Base-by-base conservation (phyloP, 306 rosid genomes). In the Quercus gilva region DNA sequence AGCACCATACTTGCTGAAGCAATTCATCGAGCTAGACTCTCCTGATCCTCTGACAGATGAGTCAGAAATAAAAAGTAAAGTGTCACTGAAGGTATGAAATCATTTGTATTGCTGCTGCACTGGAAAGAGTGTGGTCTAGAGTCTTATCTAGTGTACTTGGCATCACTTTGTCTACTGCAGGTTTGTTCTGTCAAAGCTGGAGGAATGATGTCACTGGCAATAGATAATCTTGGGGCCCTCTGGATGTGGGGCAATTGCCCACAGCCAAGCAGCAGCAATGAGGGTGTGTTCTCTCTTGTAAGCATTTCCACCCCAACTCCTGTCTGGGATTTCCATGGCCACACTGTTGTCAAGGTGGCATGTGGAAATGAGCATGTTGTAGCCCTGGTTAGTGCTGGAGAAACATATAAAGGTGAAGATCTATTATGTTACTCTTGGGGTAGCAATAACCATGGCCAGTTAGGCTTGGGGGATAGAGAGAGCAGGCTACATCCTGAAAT, bases 161-260 rank as follows among this genome's bases (percentile, higher is more conserved):
- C 35, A 49, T 64, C 10, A 21, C 79, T 73, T 69, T 70, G 51
- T 76, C 52, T 76, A 25, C 69, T 43, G 67, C 80, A 94, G 98
- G 79, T 92, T 78, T 85, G 80, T 84, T 82, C 84, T 76, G 78
- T 94, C 77, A 90, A 91, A 87, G 98, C 97, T 4, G 98, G 98
- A 79, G 97, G 97, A 74, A 90, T 92, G 97, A 90, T 83, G 90
- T 94, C 98, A 71, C 83, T 91, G 31, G 97, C 95, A 26, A 85
- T 92, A 68, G 98, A 94, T 79, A 77, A 84, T 59, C 77, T 55
- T 10, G 97, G 98, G 63, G 80, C 74, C 73, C 91, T 94, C 13
- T 94, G 97, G 97, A 82, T 92, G 76, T 94, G 97, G 98, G 98
- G 98, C 61, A 83, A 89, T 86, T 91, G 87, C 74, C 97, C 95